Conservation (phyloP, 2,329 filamentous ascomycete genomes). For the Fusarium transvaalense region DNA sequence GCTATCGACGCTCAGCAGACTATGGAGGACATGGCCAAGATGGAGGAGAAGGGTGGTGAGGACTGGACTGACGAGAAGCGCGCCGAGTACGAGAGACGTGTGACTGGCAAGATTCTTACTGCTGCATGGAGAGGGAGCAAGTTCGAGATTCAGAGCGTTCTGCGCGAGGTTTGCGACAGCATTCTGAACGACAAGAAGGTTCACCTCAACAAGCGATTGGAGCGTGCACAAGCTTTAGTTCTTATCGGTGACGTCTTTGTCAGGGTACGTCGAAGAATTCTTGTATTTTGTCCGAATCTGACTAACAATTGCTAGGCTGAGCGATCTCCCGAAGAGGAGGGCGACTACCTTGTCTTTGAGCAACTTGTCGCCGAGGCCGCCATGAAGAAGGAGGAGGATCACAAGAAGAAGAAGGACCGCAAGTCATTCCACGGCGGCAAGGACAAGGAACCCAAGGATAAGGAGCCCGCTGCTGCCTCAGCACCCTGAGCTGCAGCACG, state of each 20-base stretch:
- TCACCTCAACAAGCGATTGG: conserved; percentile 83
- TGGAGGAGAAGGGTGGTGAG: conserved; percentile 94
- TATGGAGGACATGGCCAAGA: conserved; percentile 98
- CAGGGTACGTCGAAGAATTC: conserved; percentile 70
- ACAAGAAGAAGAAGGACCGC: conserved; percentile 69
- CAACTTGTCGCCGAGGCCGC: conserved; percentile 97
- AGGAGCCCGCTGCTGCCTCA: conserved; percentile 16
- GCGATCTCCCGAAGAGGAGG: conserved; percentile 93
- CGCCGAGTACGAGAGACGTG: conserved; percentile 92
- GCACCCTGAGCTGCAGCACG: neutral
- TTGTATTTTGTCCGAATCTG: neutral
- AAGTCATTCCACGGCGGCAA: conserved; percentile 47
- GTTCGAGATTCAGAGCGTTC: conserved; percentile 96
- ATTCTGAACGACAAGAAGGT: conserved; percentile 85
- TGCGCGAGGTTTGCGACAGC: conserved; percentile 93
- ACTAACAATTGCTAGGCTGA: conserved; percentile 70
- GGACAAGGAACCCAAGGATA: conserved; percentile 30
- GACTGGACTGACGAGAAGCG: conserved; percentile 99
- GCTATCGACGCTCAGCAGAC: conserved; percentile 98
- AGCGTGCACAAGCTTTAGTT: conserved; percentile 90
- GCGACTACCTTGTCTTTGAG: conserved; percentile 98
- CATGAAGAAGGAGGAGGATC: conserved; percentile 84
- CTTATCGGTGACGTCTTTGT: conserved; percentile 90
- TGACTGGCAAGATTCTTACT: conserved; percentile 97
- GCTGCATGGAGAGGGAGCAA: conserved; percentile 97